Percentiles rank a stretch among this genome's conserved stretches.
phyloP scores from a whole-genome alignment of 108 stramenopile genomes.

The Nitzschia inconspicua region DNA sequence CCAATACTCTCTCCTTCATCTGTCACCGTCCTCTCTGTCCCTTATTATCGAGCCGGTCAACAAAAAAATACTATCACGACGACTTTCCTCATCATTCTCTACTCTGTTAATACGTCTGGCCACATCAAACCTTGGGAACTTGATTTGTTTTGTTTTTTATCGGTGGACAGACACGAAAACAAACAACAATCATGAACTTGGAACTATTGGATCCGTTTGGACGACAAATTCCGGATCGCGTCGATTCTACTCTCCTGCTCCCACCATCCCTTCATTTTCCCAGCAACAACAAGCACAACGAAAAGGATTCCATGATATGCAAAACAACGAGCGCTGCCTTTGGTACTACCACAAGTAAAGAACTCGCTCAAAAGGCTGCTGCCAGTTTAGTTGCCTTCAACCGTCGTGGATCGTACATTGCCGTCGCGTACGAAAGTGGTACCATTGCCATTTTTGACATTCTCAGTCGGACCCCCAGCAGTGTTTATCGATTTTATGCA shows the following conservation, averaged over 20 bases:
- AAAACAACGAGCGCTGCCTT: background rate
- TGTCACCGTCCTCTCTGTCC: too few relatives aligned
- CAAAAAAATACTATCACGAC: too few relatives aligned
- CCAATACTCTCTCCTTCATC: too few relatives aligned
- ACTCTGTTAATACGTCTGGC: too few relatives aligned
- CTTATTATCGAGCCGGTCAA: too few relatives aligned
- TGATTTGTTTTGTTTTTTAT: too few relatives aligned
- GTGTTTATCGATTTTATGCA: conserved; percentile 38
- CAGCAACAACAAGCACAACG: background rate
- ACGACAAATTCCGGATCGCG: conserved; percentile 72
- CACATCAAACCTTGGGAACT: too few relatives aligned
- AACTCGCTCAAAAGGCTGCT: conserved; percentile 15
- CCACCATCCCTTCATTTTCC: conserved; percentile 51
- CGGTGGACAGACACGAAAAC: too few relatives aligned
- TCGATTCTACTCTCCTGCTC: conserved; percentile 69
- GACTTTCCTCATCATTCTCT: too few relatives aligned
- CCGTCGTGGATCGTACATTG: conserved; percentile 62
- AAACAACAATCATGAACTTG: conserved; percentile 75
- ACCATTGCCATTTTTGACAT: conserved; percentile 54
- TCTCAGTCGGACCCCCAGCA: conserved; percentile 52
- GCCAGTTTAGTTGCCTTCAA: conserved; percentile 68
- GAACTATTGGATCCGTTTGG: conserved; percentile 73
- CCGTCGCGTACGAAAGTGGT: conserved; percentile 73
- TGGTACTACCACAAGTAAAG: too few relatives aligned
- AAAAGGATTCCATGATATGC: background rate